Conservation (phyloP, 2,329 filamentous ascomycete genomes). For the Xylariomycetidae sp. region DNA sequence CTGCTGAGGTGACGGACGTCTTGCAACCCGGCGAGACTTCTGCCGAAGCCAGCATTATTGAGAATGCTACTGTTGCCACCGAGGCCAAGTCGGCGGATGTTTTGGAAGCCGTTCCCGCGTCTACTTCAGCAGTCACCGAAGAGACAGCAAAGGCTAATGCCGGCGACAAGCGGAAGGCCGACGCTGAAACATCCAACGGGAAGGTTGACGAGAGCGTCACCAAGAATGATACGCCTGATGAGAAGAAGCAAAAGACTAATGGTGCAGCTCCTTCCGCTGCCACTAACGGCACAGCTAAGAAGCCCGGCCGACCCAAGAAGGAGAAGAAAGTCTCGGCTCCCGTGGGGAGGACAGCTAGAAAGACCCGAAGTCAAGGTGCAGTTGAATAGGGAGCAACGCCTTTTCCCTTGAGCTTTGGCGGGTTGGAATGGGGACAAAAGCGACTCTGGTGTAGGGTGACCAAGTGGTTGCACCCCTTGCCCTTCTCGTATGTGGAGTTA, state of each 20-base stretch:
- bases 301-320: conserved; percentile 31
- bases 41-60: conserved; percentile 8
- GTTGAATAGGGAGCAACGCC: conserved; percentile 7
- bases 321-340: conserved; percentile 25
- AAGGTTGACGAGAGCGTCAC: conserved; percentile 7
- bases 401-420: no score
- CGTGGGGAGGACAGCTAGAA: conserved; percentile 31
- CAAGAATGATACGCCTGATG: conserved; percentile 21
- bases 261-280: conserved; percentile 28
- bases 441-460: no score
- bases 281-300: conserved; percentile 22
- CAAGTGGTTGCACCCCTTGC: no score
- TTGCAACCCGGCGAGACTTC: conserved; percentile 13
- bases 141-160: conserved; percentile 3
- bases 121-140: conserved; percentile 5
- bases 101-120: conserved; percentile 9
- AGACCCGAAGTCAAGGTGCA: conserved; percentile 34
- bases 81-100: conserved; percentile 16
- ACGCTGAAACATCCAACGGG: conserved; percentile 11
- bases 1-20: conserved; percentile 11
- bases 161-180: conserved; percentile 24
- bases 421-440: no score
- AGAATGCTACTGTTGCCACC: conserved; percentile 1
- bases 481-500: no score
- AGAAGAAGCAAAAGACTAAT: conserved; percentile 38